Conservation (phyloP, 352 stramenopile species). For the Aphanomyces astaci region DNA sequence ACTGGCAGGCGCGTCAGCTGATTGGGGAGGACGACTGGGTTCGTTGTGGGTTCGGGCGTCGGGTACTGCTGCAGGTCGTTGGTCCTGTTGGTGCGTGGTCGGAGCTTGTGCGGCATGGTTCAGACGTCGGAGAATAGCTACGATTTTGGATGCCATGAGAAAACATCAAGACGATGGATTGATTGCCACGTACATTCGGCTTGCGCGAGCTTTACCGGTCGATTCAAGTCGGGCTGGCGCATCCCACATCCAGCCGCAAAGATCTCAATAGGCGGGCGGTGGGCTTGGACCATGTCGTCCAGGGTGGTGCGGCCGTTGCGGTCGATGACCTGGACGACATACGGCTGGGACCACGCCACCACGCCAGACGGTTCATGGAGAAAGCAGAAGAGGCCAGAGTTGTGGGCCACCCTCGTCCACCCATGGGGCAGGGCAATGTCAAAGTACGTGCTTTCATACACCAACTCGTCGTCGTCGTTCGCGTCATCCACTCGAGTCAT, state of each 20-base stretch:
- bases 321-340: constrained; percentile 22
- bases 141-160: not conserved
- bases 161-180: not conserved
- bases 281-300: constrained; percentile 46
- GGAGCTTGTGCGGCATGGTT: not conserved
- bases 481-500: not conserved
- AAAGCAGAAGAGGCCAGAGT: constrained; percentile 62
- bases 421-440: constrained; percentile 37
- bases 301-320: constrained; percentile 13
- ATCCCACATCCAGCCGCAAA: constrained; percentile 29
- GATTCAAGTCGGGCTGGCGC: not conserved
- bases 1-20: not conserved
- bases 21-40: not conserved
- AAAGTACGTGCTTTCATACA: not conserved
- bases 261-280: constrained; percentile 45
- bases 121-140: constrained; percentile 11
- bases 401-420: constrained; percentile 55
- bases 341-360: constrained; percentile 67
- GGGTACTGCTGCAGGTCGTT: not conserved
- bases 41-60: not conserved
- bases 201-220: constrained; percentile 24
- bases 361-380: constrained; percentile 44
- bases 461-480: not conserved
- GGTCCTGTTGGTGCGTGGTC: not conserved
- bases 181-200: constrained; percentile 13